Conservation (phyloP, 495 filamentous ascomycete genomes). For the Talaromyces thailandensis region DNA sequence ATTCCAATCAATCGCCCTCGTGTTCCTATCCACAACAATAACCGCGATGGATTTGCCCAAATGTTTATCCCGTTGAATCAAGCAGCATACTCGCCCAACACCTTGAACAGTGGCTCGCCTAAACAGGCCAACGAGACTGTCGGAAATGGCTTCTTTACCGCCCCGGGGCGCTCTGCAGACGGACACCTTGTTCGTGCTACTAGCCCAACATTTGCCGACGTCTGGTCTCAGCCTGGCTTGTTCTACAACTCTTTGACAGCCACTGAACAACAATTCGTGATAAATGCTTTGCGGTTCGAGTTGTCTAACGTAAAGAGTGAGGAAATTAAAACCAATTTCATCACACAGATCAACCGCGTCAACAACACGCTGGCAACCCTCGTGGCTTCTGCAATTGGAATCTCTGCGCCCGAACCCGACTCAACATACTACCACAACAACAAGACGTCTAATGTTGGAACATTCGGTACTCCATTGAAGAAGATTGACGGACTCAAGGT, state of each 20-base stretch:
- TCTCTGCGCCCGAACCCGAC: conserved; percentile 49
- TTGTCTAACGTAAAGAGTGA: conserved; percentile 46
- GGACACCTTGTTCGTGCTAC: conserved; percentile 49
- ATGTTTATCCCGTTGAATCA: conserved; percentile 41
- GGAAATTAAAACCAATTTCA: conserved; percentile 48
- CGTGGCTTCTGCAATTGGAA: conserved; percentile 53
- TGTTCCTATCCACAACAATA: conserved; percentile 62
- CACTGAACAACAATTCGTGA: conserved; percentile 65
- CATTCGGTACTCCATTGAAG: conserved; percentile 47
- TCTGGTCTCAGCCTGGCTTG: conserved; percentile 67
- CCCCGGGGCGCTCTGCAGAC: conserved; percentile 44
- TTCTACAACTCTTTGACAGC: conserved; percentile 69
- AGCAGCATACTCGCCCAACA: conserved; percentile 56
- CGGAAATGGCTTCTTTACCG: conserved; percentile 67
- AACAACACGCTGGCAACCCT: conserved; percentile 60
- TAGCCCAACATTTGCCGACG: conserved; percentile 60
- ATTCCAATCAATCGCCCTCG: conserved; percentile 64
- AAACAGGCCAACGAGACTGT: conserved; percentile 60
- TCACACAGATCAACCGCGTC: conserved; percentile 63
- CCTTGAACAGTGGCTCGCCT: conserved; percentile 55
- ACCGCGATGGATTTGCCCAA: conserved; percentile 39
- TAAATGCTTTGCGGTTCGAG: conserved; percentile 76
- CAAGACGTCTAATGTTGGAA: conserved; percentile 52
- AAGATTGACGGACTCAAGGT: conserved; percentile 58
- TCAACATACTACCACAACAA: conserved; percentile 62